A percentile compares a stretch with the other conserved stretches of the same genome.
Conservation (phyloP, 345 rosid genomes). For the Anacardium occidentale region DNA sequence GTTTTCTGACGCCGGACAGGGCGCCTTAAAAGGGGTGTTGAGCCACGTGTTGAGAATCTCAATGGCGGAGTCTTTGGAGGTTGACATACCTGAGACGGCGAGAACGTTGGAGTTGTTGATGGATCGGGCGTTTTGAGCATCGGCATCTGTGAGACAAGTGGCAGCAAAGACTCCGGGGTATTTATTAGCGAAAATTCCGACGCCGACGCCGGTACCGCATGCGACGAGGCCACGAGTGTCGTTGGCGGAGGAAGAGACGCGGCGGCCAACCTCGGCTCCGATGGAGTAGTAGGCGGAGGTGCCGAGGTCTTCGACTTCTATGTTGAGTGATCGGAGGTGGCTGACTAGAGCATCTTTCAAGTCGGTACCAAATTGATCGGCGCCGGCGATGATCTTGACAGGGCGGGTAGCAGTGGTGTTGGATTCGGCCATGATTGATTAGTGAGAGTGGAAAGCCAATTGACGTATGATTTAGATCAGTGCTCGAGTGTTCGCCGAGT, state of each 20-base stretch:
- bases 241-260: constrained; percentile 50
- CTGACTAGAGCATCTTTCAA: constrained; percentile 67
- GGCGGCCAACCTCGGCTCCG: constrained; percentile 84
- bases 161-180: constrained; percentile 79
- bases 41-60: constrained; percentile 74
- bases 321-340: constrained; percentile 71
- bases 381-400: constrained; percentile 58
- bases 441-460: background rate
- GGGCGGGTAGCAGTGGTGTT: constrained; percentile 24
- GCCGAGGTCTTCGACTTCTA: constrained; percentile 82
- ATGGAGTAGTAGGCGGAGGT: constrained; percentile 71
- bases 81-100: constrained; percentile 67
- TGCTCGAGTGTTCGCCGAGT: background rate
- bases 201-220: constrained; percentile 82
- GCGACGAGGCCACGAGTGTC: constrained; percentile 61
- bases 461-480: background rate
- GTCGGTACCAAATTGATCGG: constrained; percentile 60
- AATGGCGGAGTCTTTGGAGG: constrained; percentile 51
- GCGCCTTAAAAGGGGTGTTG: constrained; percentile 67
- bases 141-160: constrained; percentile 64
- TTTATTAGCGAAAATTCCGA: constrained; percentile 86
- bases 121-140: constrained; percentile 71
- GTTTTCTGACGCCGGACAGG: constrained; percentile 66
- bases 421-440: constrained; percentile 2
- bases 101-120: constrained; percentile 79